A percentile compares a stretch with the other conserved stretches of the same genome.
These are phyloP conservation scores for Scalesia atractyloides DNA, from an alignment of 129 eudicot genomes.

Conservation along the genomic window DNA sequence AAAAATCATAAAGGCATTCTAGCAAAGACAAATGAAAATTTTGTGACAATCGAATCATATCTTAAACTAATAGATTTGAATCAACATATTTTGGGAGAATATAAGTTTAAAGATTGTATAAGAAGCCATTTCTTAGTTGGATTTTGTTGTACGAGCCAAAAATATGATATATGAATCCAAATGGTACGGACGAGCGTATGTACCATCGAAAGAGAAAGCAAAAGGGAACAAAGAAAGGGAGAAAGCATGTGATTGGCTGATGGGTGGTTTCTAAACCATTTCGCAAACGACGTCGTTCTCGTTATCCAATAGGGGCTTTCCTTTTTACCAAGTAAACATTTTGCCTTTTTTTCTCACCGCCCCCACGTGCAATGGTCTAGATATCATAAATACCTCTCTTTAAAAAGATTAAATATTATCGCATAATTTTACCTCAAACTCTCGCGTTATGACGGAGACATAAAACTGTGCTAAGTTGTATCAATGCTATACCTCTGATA, in stretches of 20 bases:
- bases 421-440: no score
- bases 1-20: no score
- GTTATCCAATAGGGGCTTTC: constrained; percentile 19
- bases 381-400: constrained; percentile 2
- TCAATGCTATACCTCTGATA: no score
- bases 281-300: constrained; percentile 25
- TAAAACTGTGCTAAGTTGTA: no score
- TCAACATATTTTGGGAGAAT: neutral
- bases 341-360: constrained; percentile 27
- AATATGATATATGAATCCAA: constrained; percentile 19
- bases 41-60: no score
- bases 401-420: neutral
- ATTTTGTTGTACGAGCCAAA: constrained; percentile 13
- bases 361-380: constrained; percentile 29
- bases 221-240: neutral
- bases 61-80: neutral
- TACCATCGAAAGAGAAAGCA: neutral
- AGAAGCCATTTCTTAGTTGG: neutral
- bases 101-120: no score
- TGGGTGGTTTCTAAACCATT: constrained; percentile 8
- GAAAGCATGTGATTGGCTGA: constrained; percentile 32
- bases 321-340: constrained; percentile 28
- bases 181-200: constrained; percentile 21
- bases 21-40: no score
- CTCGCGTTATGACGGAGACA: no score